Conservation (phyloP, 495 filamentous ascomycete genomes). For the Penicillium parvum region DNA sequence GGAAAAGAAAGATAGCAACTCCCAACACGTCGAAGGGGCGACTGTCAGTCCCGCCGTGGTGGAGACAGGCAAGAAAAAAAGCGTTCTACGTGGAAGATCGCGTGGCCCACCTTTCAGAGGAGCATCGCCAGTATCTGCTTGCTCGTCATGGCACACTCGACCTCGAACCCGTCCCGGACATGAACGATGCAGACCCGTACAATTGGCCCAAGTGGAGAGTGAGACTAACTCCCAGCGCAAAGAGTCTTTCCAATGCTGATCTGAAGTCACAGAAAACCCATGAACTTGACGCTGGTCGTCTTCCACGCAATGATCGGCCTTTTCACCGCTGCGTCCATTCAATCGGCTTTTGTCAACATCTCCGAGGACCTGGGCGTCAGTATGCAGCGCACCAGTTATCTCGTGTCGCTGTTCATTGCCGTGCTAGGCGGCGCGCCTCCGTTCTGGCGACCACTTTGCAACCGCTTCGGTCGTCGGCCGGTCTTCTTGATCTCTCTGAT, state of each 20-base stretch:
- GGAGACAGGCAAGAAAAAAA: conserved; percentile 13
- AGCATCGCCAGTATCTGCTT: conserved; percentile 41
- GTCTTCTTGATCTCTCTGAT: conserved; percentile 48
- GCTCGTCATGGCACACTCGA: conserved; percentile 45
- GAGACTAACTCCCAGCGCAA: neutral
- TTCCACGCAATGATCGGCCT: conserved; percentile 56
- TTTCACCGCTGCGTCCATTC: conserved; percentile 50
- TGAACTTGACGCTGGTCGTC: conserved; percentile 49
- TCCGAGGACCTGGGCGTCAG: conserved; percentile 42
- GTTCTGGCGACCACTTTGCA: conserved; percentile 51
- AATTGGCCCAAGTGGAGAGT: conserved; percentile 49
- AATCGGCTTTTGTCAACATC: conserved; percentile 49
- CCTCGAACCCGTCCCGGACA: conserved; percentile 47
- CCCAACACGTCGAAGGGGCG: conserved; percentile 16
- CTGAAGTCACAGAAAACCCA: conserved; percentile 42
- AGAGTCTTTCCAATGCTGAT: neutral
- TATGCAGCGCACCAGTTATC: conserved; percentile 46
- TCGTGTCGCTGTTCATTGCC: conserved; percentile 49
- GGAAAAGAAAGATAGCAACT: conserved; percentile 13
- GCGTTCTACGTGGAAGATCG: conserved; percentile 21
- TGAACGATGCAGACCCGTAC: conserved; percentile 46
- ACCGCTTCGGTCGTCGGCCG: conserved; percentile 50
- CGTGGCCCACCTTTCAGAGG: conserved; percentile 21
- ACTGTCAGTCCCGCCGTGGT: conserved; percentile 1
- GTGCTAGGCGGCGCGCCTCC: conserved; percentile 48